phyloP scores from a whole-genome alignment of 352 stramenopile species.

The Pseudoperonospora humuli region DNA sequence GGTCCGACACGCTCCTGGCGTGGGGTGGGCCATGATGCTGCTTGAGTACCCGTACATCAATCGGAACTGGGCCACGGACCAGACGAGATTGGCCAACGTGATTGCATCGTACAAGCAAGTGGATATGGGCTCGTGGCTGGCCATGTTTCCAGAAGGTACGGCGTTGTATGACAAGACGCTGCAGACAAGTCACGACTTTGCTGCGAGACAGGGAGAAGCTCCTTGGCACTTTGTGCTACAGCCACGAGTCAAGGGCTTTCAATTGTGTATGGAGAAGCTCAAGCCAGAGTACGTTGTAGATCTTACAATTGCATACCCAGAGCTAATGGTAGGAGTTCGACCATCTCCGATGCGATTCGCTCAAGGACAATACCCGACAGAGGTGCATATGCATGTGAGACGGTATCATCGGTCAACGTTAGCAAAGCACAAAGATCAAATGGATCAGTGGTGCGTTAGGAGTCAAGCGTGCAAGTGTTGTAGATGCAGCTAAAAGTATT shows the following conservation, averaged over 20 bases:
- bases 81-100: constrained; percentile 33
- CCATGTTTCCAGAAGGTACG: constrained; percentile 78
- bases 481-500: not conserved
- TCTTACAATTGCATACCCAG: constrained; percentile 67
- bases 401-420: constrained; percentile 43
- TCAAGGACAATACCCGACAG: constrained; percentile 51
- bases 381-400: constrained; percentile 70
- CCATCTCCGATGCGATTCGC: constrained; percentile 64
- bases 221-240: constrained; percentile 64
- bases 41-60: constrained; percentile 69
- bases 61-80: constrained; percentile 61
- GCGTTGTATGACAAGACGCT: constrained; percentile 64
- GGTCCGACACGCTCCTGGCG: constrained; percentile 48
- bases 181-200: constrained; percentile 50
- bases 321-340: constrained; percentile 56
- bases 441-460: constrained; percentile 40
- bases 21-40: constrained; percentile 62
- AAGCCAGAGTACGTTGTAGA: constrained; percentile 65
- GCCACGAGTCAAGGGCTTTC: constrained; percentile 57
- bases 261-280: constrained; percentile 56
- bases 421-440: constrained; percentile 33
- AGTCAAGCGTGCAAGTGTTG: not conserved
- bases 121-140: constrained; percentile 42
- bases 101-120: constrained; percentile 51
- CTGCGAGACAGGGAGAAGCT: constrained; percentile 32